Evolutionary conservation across 352 stramenopile genomes (phyloP), one percentile per base, ranked within the genome.

Genomic region (Phytophthora kernoviae): DNA sequence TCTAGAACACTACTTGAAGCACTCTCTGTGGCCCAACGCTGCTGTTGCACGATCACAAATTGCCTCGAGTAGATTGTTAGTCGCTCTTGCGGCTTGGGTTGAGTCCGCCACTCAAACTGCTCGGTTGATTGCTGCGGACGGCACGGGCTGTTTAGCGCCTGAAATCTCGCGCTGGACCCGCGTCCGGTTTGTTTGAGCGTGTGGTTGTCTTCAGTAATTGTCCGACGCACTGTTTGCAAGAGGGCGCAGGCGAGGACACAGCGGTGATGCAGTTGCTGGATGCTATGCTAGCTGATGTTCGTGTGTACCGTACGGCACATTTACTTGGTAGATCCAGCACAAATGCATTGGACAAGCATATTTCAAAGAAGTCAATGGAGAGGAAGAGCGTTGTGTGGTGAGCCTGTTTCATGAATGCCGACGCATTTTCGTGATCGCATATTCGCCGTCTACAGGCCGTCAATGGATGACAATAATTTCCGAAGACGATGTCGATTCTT

Each of bases 331-430:
- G 20, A 36, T 61, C 54, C 6, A 44, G 50, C 7, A 22, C 40
- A 15, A 59, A 47, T 33, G 3, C 22, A 24, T 54, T 32, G 7
- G 32, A 6, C 21, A 40, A 49, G 17, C 27, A 24, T 2, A 43
- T 11, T 5, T 45, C 53, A 49, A 62, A 55, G 24, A 69, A 51
- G 17, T 15, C 12, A 51, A 8, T 9, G 60, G 79, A 21, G 40
- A 60, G n/a, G 58, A 57, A 17, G 68, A 75, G 5, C 77, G 73
- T 0, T 88, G 79, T 22, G 54, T 94, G 10, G 45, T 93, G n/a
- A 85, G 54, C 9, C 65, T 94, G 18, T 90, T 75, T 26, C 86
- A 91, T 40, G 84, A 94, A 56, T 92, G 80, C 43, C 62, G 77
- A 45, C 75, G 77, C 30, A 62, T 92, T 21, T 94, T 77, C 43